A percentile compares a stretch with the other conserved stretches of the same genome.
These are phyloP conservation scores for Plasmodium falciparum DNA, from an alignment of 169 alveolate species.

Conservation along the genomic window DNA sequence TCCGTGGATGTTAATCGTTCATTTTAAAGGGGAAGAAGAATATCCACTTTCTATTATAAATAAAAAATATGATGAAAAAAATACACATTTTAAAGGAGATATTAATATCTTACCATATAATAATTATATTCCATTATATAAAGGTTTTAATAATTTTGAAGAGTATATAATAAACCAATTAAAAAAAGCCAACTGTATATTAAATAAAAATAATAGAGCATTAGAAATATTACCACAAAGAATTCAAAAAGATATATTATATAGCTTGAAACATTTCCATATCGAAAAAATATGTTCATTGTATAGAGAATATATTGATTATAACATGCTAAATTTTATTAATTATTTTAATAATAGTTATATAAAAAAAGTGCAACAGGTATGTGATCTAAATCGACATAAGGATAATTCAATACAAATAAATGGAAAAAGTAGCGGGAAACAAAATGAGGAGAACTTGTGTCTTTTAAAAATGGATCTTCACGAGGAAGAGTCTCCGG, in stretches of 20 bases:
- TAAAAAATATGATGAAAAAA: constrained; percentile 9
- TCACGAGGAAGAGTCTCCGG: background rate
- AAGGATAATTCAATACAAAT: background rate
- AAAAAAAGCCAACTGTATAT: constrained; percentile 46
- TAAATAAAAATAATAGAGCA: constrained; percentile 30
- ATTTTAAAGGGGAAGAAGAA: constrained; percentile 57
- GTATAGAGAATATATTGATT: constrained; percentile 60
- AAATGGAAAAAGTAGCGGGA: background rate
- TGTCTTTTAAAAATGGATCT: background rate
- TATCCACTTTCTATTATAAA: constrained; percentile 8
- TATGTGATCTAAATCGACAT: too few relatives aligned
- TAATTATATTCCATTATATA: constrained; percentile 59
- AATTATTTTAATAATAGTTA: constrained; percentile 27
- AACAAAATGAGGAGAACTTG: background rate
- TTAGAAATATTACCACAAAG: constrained; percentile 51
- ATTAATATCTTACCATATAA: constrained; percentile 38
- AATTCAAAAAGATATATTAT: constrained; percentile 34
- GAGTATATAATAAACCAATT: constrained; percentile 32
- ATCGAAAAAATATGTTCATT: constrained; percentile 42
- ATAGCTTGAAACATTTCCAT: constrained; percentile 32
- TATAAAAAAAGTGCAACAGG: background rate
- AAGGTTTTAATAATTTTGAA: constrained; percentile 57
- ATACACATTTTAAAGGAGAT: constrained; percentile 1
- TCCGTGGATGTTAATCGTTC: constrained; percentile 46
- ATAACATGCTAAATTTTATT: constrained; percentile 36